These are phyloP conservation scores for Cercospora sojina DNA, from an alignment of 2,329 filamentous ascomycete genomes.

Conservation along the genomic window DNA sequence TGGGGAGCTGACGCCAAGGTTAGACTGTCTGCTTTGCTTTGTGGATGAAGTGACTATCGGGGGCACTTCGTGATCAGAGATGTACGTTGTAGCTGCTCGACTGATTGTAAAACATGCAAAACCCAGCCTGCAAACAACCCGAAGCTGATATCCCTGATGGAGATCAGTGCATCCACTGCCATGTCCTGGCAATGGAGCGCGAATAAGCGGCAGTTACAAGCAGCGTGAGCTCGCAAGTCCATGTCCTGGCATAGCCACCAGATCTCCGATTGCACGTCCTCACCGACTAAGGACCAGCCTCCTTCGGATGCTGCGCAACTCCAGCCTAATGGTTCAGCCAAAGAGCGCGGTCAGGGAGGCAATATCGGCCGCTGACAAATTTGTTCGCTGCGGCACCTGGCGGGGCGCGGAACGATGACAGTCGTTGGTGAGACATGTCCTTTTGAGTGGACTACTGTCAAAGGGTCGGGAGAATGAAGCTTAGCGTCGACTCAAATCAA, in stretches of 20 bases:
- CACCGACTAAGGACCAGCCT: background rate
- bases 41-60: background rate
- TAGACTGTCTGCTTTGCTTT: background rate
- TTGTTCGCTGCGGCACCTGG: background rate
- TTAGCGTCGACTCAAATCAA: background rate
- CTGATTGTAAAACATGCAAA: background rate
- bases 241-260: background rate
- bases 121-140: background rate
- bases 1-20: background rate
- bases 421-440: background rate
- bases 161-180: background rate
- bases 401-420: background rate
- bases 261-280: background rate
- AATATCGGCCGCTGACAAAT: background rate
- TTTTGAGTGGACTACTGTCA: background rate
- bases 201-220: background rate
- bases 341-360: background rate
- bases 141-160: background rate
- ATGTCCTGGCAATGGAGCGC: background rate
- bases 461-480: background rate
- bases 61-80: background rate
- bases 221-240: background rate
- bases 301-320: background rate
- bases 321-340: background rate
- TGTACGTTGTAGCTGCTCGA: background rate